phyloP scores from a whole-genome alignment of 805 yeast genomes.

The Debaryomyces maramus region DNA sequence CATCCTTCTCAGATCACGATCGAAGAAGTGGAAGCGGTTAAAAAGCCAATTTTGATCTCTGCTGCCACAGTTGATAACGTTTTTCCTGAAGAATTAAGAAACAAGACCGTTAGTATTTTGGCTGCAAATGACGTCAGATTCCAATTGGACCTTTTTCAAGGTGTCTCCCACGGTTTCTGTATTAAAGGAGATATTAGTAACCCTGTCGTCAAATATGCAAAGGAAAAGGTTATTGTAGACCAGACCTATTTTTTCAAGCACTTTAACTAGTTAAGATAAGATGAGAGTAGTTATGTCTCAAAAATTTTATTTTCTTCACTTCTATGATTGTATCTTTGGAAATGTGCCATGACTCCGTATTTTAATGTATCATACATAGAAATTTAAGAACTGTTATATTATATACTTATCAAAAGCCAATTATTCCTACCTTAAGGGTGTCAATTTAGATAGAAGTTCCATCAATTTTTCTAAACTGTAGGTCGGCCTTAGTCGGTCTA shows the following conservation, averaged over 20 bases:
- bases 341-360: too few species aligned
- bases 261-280: too few species aligned
- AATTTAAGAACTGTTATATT: too few species aligned
- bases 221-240: slow-evolving; percentile 57
- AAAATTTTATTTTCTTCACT: too few species aligned
- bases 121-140: slow-evolving; percentile 47
- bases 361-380: too few species aligned
- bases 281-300: too few species aligned
- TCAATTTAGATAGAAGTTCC: too few species aligned
- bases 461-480: too few species aligned
- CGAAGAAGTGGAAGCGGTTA: slow-evolving; percentile 58
- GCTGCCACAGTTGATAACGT: slow-evolving; percentile 67
- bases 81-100: slow-evolving; percentile 62
- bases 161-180: slow-evolving; percentile 73
- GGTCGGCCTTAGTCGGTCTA: too few species aligned
- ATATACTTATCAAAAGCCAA: too few species aligned
- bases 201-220: slow-evolving; percentile 58
- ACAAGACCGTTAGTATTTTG: slow-evolving; percentile 54
- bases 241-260: slow-evolving; percentile 29
- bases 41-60: slow-evolving; percentile 62
- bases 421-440: too few species aligned
- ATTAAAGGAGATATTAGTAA: slow-evolving; percentile 65
- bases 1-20: slow-evolving; percentile 73
- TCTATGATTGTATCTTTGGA: too few species aligned
- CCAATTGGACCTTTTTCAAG: slow-evolving; percentile 58